Base-by-base conservation (phyloP, 2,329 filamentous ascomycete genomes). In the Paecilomyces sp. region DNA sequence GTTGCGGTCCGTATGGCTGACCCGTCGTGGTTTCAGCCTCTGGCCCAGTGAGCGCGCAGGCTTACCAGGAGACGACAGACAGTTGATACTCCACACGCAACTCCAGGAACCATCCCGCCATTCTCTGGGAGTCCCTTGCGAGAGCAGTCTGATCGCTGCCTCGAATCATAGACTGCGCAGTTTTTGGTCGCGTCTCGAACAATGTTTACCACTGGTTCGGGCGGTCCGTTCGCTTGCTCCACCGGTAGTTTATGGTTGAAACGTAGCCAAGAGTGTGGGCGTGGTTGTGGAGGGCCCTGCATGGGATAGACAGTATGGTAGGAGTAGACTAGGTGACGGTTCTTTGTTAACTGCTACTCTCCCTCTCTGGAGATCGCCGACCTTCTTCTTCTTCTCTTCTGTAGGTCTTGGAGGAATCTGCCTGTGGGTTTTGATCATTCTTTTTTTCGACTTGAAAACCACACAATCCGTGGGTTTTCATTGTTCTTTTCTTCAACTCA, bases 391-490 rank as follows among this genome's bases (percentile, higher is more conserved):
- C 41, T 47, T 47, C n/a, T 47, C 41, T 47, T 47, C 41, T 18
- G 41, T 47, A 47, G n/a, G 41, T 47, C 41, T 9, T 47, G n/a
- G n/a, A 47, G n/a, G 41, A 9, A 47, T 18, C 15, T 18, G 18
- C 41, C 41, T 18, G 41, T 53, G 51, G 51, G 51, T 11, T 30
- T 53, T 6, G 13, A 60, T 62, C 61, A 61, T 64, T 63, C 58
- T 51, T 59, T 61, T 59, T 18, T n/a, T 33, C 11, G 31, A 33
- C 41, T 33, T 33, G 31, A 33, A 22, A 3, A 52, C 30, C 33
- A 58, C 59, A 62, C 61, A 31, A 47, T n/a, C 54, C 52, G 33
- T 50, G 58, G 57, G 55, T 57, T 50, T 61, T 34, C 59, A 18
- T 57, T 53, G 22, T 53, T 30, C 8, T 25, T 53, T 3, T 25